Evolutionary conservation across 257 asterid species (phyloP).

Genomic region (Parsonsia alboflavescens): DNA sequence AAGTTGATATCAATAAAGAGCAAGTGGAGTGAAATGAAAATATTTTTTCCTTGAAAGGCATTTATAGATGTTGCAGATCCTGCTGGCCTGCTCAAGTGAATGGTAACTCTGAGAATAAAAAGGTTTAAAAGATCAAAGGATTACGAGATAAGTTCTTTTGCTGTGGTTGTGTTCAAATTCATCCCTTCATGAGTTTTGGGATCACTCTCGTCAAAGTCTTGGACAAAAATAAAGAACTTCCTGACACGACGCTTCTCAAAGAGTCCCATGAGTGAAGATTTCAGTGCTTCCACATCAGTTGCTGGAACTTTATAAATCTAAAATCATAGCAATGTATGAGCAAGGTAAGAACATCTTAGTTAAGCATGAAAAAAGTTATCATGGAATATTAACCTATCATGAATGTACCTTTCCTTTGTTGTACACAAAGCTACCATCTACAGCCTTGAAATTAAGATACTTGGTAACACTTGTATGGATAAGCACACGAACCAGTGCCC

Average conservation of each 20-base stretch:
- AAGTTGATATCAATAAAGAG: neutral
- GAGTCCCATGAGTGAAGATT: conserved; percentile 89
- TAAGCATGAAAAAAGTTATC: neutral
- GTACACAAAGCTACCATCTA: conserved; percentile 96
- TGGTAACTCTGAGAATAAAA: conserved; percentile 1
- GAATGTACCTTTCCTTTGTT: conserved; percentile 81
- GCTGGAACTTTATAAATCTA: conserved; percentile 99
- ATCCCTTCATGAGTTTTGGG: conserved; percentile 86
- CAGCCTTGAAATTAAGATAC: conserved; percentile 98
- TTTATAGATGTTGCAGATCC: neutral
- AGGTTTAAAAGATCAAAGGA: conserved; percentile 19
- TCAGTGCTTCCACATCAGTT: conserved; percentile 95
- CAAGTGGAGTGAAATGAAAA: neutral
- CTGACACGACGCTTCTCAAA: conserved; percentile 94
- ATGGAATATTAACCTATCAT: conserved; percentile 2
- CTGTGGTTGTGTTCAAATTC: conserved; percentile 68
- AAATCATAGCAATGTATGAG: conserved; percentile 13
- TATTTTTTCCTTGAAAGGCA: neutral
- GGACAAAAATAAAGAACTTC: conserved; percentile 88
- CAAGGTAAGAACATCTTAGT: neutral
- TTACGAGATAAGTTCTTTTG: conserved; percentile 71
- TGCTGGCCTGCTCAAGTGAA: conserved; percentile 8
- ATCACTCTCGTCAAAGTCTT: conserved; percentile 75
- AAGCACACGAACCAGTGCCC: conserved; percentile 87
- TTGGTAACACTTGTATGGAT: conserved; percentile 92